Evolutionary conservation across 1,284 basidiomycete genomes (phyloP).

Genomic region (Bjerkandera adusta): DNA sequence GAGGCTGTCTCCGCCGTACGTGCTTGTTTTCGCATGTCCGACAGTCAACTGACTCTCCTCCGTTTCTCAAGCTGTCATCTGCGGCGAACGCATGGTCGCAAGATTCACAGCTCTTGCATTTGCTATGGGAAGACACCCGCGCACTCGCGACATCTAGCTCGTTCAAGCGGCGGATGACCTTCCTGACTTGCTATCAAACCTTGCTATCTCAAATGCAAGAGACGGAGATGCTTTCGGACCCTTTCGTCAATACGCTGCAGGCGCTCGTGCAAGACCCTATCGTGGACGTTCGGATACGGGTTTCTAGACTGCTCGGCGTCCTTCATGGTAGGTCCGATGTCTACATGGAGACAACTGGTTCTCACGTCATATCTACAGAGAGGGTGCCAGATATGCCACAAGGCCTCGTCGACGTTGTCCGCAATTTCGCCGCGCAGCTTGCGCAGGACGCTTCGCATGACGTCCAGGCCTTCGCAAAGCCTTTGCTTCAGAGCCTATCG

Average conservation of each 20-base stretch:
- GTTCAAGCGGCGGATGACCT: constrained; percentile 79
- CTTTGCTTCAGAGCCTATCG: constrained; percentile 15
- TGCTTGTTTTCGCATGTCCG: constrained; percentile 22
- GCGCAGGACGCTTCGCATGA: constrained; percentile 16
- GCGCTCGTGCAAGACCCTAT: constrained; percentile 69
- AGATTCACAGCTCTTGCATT: constrained; percentile 36
- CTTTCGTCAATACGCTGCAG: constrained; percentile 59
- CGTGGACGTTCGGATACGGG: constrained; percentile 84
- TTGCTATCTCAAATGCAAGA: constrained; percentile 45
- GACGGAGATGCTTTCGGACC: constrained; percentile 48
- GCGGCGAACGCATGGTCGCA: constrained; percentile 49
- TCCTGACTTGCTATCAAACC: constrained; percentile 70
- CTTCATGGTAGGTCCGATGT: constrained; percentile 45
- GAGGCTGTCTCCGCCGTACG: constrained; percentile 68
- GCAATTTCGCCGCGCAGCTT: constrained; percentile 13
- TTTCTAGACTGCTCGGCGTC: constrained; percentile 66
- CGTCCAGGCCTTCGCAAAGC: constrained; percentile 27
- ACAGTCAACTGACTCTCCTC: constrained; percentile 22
- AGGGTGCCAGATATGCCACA: constrained; percentile 5
- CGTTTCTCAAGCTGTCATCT: constrained; percentile 49
- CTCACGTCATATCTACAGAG: constrained; percentile 9
- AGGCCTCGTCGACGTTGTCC: constrained; percentile 16
- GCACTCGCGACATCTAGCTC: constrained; percentile 52
- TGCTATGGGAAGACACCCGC: constrained; percentile 49
- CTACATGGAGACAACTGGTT: not conserved